These are phyloP conservation scores for Knoxdaviesia capensis DNA, from an alignment of 2,329 filamentous ascomycete genomes.

Conservation along the genomic window DNA sequence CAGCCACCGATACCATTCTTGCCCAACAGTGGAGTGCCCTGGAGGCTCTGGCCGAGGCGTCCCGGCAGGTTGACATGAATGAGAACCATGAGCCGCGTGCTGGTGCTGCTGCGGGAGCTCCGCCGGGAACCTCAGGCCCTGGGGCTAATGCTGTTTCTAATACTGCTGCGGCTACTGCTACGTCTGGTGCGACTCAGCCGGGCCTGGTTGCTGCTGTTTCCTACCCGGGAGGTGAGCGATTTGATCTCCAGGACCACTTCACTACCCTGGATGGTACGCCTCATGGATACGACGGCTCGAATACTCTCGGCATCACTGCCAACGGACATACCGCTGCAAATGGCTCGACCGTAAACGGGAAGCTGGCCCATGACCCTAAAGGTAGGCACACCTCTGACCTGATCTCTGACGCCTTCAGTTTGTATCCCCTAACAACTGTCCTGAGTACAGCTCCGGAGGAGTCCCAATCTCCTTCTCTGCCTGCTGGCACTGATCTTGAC, in stretches of 20 bases:
- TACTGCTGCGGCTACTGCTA: too few species aligned
- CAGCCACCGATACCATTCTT: constrained; percentile 9
- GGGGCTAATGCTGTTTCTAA: too few species aligned
- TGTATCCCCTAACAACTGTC: too few species aligned
- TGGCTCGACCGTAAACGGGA: too few species aligned
- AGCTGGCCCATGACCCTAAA: too few species aligned
- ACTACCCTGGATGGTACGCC: constrained; percentile 32
- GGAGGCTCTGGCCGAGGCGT: constrained; percentile 75
- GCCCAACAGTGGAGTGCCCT: constrained; percentile 57
- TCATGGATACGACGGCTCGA: constrained; percentile 22
- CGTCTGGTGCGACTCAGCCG: too few species aligned
- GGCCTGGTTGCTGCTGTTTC: not conserved
- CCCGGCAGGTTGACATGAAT: constrained; percentile 52
- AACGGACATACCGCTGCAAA: too few species aligned
- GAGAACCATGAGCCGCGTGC: constrained; percentile 28
- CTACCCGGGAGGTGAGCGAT: constrained; percentile 13
- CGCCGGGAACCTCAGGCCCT: too few species aligned
- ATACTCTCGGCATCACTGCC: too few species aligned
- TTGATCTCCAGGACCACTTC: constrained; percentile 38
- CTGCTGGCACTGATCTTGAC: not conserved
- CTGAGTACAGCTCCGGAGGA: too few species aligned
- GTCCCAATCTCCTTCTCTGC: not conserved
- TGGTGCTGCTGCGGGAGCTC: not conserved
- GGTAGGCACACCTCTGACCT: too few species aligned
- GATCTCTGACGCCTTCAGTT: too few species aligned